Evolutionary conservation across 192 early-diverging fungal species (phyloP).

Genomic region (Coemansia sp.): DNA sequence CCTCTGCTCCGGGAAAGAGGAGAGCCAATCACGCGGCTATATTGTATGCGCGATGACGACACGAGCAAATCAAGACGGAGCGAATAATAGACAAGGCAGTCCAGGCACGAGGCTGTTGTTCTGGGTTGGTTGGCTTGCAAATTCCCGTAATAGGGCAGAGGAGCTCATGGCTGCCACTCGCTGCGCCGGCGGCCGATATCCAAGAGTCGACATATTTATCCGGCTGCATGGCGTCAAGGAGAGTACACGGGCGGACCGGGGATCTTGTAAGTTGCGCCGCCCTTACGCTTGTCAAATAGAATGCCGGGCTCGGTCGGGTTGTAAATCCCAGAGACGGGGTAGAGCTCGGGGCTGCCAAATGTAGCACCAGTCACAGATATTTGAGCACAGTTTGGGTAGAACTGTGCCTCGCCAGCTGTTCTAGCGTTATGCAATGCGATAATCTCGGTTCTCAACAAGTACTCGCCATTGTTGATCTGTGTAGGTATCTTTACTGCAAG

Average conservation of each 20-base stretch:
- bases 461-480: conserved; percentile 32
- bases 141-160: conserved; percentile 19
- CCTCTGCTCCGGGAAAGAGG: no score
- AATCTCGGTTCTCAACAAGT: conserved; percentile 40
- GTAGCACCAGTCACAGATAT: conserved; percentile 21
- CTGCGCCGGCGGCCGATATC: conserved; percentile 10
- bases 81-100: no score
- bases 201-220: no score
- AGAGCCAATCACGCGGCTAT: no score
- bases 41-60: no score
- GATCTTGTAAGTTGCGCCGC: conserved; percentile 19
- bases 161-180: conserved; percentile 8
- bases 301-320: conserved; percentile 22
- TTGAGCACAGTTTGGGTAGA: conserved; percentile 37
- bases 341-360: conserved; percentile 13
- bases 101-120: no score
- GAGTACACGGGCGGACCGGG: conserved; percentile 31
- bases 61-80: no score
- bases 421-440: conserved; percentile 29
- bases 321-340: conserved; percentile 24
- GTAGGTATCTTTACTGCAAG: conserved; percentile 24
- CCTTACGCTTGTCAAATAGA: conserved; percentile 20
- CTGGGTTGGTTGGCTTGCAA: conserved; percentile 7
- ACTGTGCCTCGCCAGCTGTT: conserved; percentile 15
- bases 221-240: neutral